Evolutionary conservation across 2,329 filamentous ascomycete species (phyloP), one percentile per base, ranked within the genome.

Genomic region (Chrysoporthe austroafricana): DNA sequence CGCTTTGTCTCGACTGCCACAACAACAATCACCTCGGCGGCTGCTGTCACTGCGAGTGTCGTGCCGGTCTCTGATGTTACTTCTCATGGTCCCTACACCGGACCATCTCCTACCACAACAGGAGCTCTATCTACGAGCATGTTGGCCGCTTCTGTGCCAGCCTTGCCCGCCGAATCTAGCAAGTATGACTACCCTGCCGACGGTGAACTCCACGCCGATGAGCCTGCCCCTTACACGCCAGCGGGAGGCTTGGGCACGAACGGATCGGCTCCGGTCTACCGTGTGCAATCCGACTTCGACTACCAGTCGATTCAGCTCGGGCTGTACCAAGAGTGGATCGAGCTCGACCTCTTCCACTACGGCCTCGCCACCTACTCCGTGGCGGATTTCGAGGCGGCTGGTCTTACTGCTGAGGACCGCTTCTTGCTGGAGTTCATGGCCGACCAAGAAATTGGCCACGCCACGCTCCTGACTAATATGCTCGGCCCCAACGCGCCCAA

Each of bases 251-350:
- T 91, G 1, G 92, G 91, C 2, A 94, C 91, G 56, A 94, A 95
- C 69, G 91, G 91, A n/a, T 86, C 88, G 0, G 84, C 85, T 56
- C 92, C 92, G 1, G 87, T 93, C 1, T 95, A 95, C 78, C 88
- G 90, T 69, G 89, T 92, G 0, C 85, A 92, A 73, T 92, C 90
- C 71, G 93, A 96, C 74, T 96, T 94, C 74, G 93, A 96, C 77
- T 96, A 90, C 76, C 85, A 95, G 76, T 94, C 91, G 0, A 84
- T 96, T 42, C 85, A 88, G 0, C 82, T 96, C 14, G 91, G 86
- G 14, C 81, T 95, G 0, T 94, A 95, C 75, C 90, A 94, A 73
- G 92, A 96, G 78, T 96, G 88, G 86, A 93, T 95, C 64, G 92
- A 96, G 79, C 83, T 96, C 1, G 93, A 96, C 75, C 84, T 93